Percentiles rank a stretch among this genome's conserved stretches.
These are phyloP conservation scores for Diplodia seriata DNA, from an alignment of 2,329 filamentous ascomycete species.

Conservation along the genomic window DNA sequence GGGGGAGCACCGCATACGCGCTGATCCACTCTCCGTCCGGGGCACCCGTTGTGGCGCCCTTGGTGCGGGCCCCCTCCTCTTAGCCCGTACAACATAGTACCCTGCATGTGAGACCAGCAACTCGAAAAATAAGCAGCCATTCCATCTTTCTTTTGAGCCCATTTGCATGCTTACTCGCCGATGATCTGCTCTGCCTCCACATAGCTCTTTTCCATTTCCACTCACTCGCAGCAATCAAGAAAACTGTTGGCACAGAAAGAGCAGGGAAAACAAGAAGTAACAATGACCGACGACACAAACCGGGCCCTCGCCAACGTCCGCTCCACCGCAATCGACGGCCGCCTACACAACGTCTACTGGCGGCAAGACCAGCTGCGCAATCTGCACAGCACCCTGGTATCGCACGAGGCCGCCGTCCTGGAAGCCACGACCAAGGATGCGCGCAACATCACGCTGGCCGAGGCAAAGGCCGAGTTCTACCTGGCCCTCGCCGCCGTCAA, in stretches of 20 bases:
- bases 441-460: slow-evolving; percentile 41
- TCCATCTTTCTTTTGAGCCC: background rate
- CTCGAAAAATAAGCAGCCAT: background rate
- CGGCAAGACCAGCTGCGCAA: slow-evolving; percentile 55
- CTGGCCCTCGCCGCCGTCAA: slow-evolving; percentile 51
- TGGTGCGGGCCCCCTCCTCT: slow-evolving; percentile 3
- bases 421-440: slow-evolving; percentile 53
- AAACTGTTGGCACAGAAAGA: background rate
- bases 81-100: background rate
- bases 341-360: slow-evolving; percentile 55
- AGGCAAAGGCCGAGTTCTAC: slow-evolving; percentile 53
- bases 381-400: slow-evolving; percentile 51
- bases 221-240: background rate
- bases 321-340: slow-evolving; percentile 54
- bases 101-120: slow-evolving; percentile 8
- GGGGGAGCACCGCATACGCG: background rate
- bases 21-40: slow-evolving; percentile 12
- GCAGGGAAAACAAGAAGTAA: background rate
- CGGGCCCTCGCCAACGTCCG: slow-evolving; percentile 45
- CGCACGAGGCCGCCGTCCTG: slow-evolving; percentile 46
- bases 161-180: background rate
- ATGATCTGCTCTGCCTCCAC: background rate
- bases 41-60: background rate
- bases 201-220: background rate
- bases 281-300: slow-evolving; percentile 38